Percentiles rank a stretch among this genome's conserved stretches.
Conservation (phyloP, 106 monocot genomes). For the Platanthera zijinensis region DNA sequence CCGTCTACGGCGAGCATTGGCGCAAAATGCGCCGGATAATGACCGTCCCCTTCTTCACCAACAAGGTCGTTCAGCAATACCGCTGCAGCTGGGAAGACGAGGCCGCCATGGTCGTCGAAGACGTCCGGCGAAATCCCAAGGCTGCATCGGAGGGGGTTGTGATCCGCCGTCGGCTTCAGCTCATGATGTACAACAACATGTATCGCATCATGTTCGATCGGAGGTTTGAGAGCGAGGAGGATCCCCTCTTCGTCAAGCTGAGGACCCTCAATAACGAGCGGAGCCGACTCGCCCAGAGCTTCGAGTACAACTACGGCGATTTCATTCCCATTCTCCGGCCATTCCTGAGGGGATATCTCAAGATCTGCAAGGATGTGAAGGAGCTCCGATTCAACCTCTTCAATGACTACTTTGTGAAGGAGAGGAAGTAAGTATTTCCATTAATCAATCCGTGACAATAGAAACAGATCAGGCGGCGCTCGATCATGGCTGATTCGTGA, state of each 20-base stretch:
- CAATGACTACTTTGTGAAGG: constrained; percentile 63
- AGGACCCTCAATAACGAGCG: constrained; percentile 55
- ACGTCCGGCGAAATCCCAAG: constrained; percentile 32
- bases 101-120: constrained; percentile 51
- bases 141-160: constrained; percentile 50
- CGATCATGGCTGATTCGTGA: not conserved
- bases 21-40: constrained; percentile 87
- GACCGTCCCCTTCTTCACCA: constrained; percentile 92
- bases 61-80: constrained; percentile 74
- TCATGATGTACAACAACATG: constrained; percentile 90
- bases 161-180: constrained; percentile 43
- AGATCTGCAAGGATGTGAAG: constrained; percentile 58
- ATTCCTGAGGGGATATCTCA: constrained; percentile 56
- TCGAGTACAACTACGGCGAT: constrained; percentile 77
- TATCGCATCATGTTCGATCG: constrained; percentile 75
- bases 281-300: constrained; percentile 68
- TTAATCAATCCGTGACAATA: not conserved
- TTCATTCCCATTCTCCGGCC: constrained; percentile 73
- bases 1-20: constrained; percentile 86
- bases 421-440: constrained; percentile 43
- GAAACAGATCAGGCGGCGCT: not conserved
- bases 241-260: constrained; percentile 55
- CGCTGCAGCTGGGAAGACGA: constrained; percentile 59
- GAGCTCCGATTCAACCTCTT: constrained; percentile 40
- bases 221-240: constrained; percentile 49